Evolutionary conservation across 148 eudicot species (phyloP), one percentile per base, ranked within the genome.

Genomic region (Tetragonia tetragonoides): DNA sequence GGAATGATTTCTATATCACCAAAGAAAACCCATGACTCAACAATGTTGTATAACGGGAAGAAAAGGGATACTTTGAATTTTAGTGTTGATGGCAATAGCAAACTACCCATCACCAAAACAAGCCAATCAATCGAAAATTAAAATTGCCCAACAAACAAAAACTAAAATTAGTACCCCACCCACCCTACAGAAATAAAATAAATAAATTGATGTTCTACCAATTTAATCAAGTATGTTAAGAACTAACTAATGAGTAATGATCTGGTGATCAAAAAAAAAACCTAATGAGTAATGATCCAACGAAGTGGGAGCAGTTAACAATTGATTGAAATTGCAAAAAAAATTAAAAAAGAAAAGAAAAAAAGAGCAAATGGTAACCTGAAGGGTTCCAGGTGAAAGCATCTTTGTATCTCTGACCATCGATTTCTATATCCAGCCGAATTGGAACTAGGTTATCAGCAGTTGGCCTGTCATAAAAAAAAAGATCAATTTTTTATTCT

Each of bases 311-410:
- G 16, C 47, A 51, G 34, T 10, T 68, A 18, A 28, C 1, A 28
- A 28, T 28, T 28, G 34, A 28, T 28, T 28, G 34, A 21, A 21
- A 16, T 49, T 49, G 53, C 21, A 53, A 34, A 67, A 17, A 38
- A 2, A 39, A 49, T 7, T 49, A 15, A 42, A 61, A 10, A 38
- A 15, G 44, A 28, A 67, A 41, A 12, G 16, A 18, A 24, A n/a
- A 34, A 21, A 38, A 39, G 59, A 28, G 39, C 20, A 77, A 40
- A 68, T 59, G 28, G 24, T 66, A 54, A 69, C 99, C 99, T 73
- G 85, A 85, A 78, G 97, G 94, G 79, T 92, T 95, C 99, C 99
- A 95, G 8, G 90, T 87, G 75, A 95, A 91, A 3, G 99, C 92
- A 77, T 95, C 99, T 78, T 89, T 92, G 82, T 79, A 91, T 79